Conservation (phyloP, 2,329 filamentous ascomycete genomes). For the Pezizomycotina sp. region DNA sequence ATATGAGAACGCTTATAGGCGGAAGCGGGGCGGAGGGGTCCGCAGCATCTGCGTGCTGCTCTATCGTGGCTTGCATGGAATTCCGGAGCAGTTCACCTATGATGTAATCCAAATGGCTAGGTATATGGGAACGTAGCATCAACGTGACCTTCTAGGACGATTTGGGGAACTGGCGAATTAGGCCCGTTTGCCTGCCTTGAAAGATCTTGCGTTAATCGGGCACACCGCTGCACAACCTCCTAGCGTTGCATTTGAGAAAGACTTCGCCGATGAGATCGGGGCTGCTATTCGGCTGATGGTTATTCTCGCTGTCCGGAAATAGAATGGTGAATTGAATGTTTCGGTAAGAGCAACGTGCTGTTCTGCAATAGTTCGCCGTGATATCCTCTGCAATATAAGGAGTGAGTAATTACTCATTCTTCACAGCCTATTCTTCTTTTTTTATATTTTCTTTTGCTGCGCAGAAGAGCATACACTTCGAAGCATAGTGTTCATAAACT, state of each 20-base stretch:
- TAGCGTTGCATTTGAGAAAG: conserved; percentile 83
- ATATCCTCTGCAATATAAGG: conserved; percentile 53
- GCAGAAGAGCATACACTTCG: conserved; percentile 48
- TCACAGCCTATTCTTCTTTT: conserved; percentile 5
- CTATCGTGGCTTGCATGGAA: conserved; percentile 80
- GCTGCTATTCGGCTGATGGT: conserved; percentile 40
- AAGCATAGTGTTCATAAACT: conserved; percentile 87
- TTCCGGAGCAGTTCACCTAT: conserved; percentile 88
- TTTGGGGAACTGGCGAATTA: conserved; percentile 55
- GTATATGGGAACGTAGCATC: conserved; percentile 88
- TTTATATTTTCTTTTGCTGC: not conserved
- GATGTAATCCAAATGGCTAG: conserved; percentile 93
- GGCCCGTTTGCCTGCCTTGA: conserved; percentile 59
- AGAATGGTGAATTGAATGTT: conserved; percentile 79
- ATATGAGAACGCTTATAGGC: conserved; percentile 85
- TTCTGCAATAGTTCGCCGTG: conserved; percentile 87
- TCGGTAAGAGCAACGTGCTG: conserved; percentile 91
- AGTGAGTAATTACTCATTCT: conserved; percentile 2
- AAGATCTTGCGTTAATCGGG: conserved; percentile 56
- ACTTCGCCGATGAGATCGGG: conserved; percentile 89
- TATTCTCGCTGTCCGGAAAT: conserved; percentile 61
- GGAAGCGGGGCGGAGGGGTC: conserved; percentile 41
- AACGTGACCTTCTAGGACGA: conserved; percentile 68
- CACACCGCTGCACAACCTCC: conserved; percentile 74
- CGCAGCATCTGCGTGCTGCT: conserved; percentile 34